Base-by-base conservation (phyloP, 306 rosid genomes). In the Betula pendula region DNA sequence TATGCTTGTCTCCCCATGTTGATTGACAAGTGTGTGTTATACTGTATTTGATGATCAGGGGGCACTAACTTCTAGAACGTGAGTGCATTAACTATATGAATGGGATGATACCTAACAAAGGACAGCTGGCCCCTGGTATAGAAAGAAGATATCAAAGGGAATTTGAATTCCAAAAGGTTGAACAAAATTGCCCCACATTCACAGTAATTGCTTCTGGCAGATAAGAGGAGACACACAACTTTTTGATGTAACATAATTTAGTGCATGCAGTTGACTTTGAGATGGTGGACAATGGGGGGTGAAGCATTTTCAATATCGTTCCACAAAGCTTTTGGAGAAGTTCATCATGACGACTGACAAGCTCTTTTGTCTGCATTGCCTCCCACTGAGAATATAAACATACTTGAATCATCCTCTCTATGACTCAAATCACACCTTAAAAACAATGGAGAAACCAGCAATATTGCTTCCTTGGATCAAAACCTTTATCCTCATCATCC, bases 71-170 rank as follows among this genome's bases (percentile, higher is more conserved):
- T 7, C 6, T 38, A 38, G 48, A 29, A 33, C 48, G 17, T n/a
- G 25, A 35, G 48, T 38, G 70, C 45, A 65, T 65, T 75, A n/a
- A 68, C 70, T 47, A 19, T 47, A 19, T 72, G 40, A 73, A 70
- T 81, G 85, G 86, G 66, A 79, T 49, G 80, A 62, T 79, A 71
- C 90, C 88, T 84, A 81, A 86, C 84, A 73, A 62, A 79, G 68
- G 78, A 72, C 35, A n/a, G 78, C 43, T 79, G 80, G 49, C 81
- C 81, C 76, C 75, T 29, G 50, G 38, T 52, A 16, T 52, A 48
- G 44, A 38, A 13, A 48, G 40, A 75, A n/a, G 24, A 42, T 2
- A 75, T 75, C 50, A 49, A 77, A 77, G 19, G 68, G 67, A 25
- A 62, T 53, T 60, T 72, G 79, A 83, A 72, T 68, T 80, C 77